Evolutionary conservation across 192 early-diverging fungal genomes (phyloP), one percentile per base, ranked within the genome.

Genomic region (Cladochytrium replicatum): DNA sequence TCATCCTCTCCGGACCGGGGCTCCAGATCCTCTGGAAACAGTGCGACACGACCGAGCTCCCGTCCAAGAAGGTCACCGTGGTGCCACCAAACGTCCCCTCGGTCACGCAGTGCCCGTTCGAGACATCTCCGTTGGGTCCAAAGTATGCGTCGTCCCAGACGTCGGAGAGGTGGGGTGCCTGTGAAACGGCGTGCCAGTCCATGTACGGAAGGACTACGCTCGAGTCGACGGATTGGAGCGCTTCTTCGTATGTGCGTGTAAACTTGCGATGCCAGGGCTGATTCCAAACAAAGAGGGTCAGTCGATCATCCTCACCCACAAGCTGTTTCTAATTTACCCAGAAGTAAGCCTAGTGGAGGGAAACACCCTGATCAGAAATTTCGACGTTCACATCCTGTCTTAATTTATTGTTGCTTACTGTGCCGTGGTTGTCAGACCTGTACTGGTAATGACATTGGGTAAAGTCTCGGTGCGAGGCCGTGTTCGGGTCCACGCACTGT

Each of bases 121-220:
- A 9, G 32, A n/a, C 8, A 34, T n/a, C n/a, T n/a, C n/a, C n/a
- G n/a, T n/a, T n/a, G n/a, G n/a, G n/a, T n/a, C n/a, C n/a, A n/a
- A n/a, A n/a, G 8, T 8, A 34, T 8, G 8, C n/a, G 32, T 8
- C 32, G 22, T 41, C 43, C 22, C 38, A 61, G n/a, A n/a, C n/a
- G n/a, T n/a, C n/a, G n/a, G n/a, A n/a, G n/a, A n/a, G 25, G 6
- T 48, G 15, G 30, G 73, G 67, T 40, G 47, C 52, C 46, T 60
- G 64, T 25, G 68, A 70, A 50, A 73, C 72, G 22, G 55, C 57
- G 1, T 68, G 54, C 75, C 72, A 77, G 28, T 82, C 80, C 77
- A 74, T 80, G 62, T 62, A 80, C 1, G 77, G 72, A 3, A 80
- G 29, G n/a, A 62, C 53, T 48, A 77, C 64, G 50, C 39, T 48